These are phyloP conservation scores for Haematococcus sp. DNA, from an alignment of 139 green algal genomes.

Conservation along the genomic window DNA sequence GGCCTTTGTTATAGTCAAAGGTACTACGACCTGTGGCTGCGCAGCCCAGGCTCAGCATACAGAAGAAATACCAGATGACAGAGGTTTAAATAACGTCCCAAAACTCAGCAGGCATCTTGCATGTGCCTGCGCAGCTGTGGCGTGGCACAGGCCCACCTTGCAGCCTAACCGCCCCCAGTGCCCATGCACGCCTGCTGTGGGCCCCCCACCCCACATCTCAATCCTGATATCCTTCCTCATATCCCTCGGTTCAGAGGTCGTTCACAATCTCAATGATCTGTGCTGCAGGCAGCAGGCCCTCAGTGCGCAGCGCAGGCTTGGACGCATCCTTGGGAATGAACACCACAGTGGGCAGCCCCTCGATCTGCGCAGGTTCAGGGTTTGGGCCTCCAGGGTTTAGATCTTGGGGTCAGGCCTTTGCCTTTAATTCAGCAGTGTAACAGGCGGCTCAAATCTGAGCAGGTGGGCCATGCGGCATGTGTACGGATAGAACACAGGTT, in stretches of 20 bases:
- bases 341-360: slow-evolving; percentile 92
- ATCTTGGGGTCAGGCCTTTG: background rate
- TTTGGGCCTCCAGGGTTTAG: background rate
- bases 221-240: background rate
- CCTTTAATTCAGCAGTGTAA: background rate
- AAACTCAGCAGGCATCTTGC: too few relatives aligned
- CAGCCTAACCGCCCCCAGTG: too few relatives aligned
- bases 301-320: slow-evolving; percentile 89
- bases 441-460: background rate
- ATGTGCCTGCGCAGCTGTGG: too few relatives aligned
- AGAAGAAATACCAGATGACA: too few relatives aligned
- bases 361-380: slow-evolving; percentile 75
- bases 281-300: slow-evolving; percentile 82
- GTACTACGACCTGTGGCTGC: too few relatives aligned
- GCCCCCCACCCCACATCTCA: too few relatives aligned
- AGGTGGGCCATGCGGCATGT: background rate
- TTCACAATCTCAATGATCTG: slow-evolving; percentile 82
- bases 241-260: slow-evolving; percentile 20
- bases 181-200: too few relatives aligned
- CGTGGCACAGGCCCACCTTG: too few relatives aligned
- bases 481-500: background rate
- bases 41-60: too few relatives aligned
- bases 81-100: too few relatives aligned
- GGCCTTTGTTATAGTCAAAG: too few relatives aligned
- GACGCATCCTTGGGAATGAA: slow-evolving; percentile 81